Evolutionary conservation across 1,284 basidiomycete genomes (phyloP).

Genomic region (Entoloma clypeatum): DNA sequence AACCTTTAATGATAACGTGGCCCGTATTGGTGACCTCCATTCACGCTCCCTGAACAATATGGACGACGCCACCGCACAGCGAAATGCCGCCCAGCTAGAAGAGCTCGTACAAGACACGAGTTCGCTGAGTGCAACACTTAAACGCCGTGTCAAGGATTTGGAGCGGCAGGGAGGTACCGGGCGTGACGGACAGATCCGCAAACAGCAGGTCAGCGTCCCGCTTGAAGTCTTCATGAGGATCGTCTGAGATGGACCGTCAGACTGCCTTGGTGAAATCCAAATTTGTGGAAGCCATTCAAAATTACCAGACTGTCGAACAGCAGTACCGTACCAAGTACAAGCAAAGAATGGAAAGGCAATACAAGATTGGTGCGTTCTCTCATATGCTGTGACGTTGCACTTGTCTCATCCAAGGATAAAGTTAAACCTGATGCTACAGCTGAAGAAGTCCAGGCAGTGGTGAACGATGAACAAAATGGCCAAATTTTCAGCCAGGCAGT

Average conservation of each 20-base stretch:
- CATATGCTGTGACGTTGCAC: slow-evolving; percentile 3
- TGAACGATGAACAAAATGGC: slow-evolving; percentile 78
- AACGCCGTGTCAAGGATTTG: slow-evolving; percentile 75
- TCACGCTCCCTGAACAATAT: slow-evolving; percentile 75
- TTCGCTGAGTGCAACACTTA: slow-evolving; percentile 68
- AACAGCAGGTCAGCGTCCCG: slow-evolving; percentile 63
- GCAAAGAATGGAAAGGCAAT: slow-evolving; percentile 93
- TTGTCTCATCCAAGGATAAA: slow-evolving; percentile 23
- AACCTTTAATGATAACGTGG: slow-evolving; percentile 68
- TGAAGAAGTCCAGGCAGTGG: slow-evolving; percentile 85
- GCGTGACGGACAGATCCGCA: slow-evolving; percentile 77
- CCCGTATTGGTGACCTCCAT: slow-evolving; percentile 68
- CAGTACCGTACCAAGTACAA: slow-evolving; percentile 91
- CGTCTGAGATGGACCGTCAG: slow-evolving; percentile 31
- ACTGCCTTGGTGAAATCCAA: slow-evolving; percentile 76
- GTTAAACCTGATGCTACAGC: slow-evolving; percentile 95
- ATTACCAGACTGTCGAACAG: slow-evolving; percentile 89
- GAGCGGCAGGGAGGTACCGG: slow-evolving; percentile 70
- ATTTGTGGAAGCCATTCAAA: slow-evolving; percentile 83
- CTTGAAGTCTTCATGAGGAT: neutral
- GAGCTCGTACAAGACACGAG: slow-evolving; percentile 78
- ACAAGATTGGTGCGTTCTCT: slow-evolving; percentile 74
- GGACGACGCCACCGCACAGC: slow-evolving; percentile 65
- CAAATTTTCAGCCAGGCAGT: slow-evolving; percentile 97
- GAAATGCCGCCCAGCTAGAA: slow-evolving; percentile 63